phyloP scores from a whole-genome alignment of 805 yeast genomes.

The Zygosaccharomyces lentus region DNA sequence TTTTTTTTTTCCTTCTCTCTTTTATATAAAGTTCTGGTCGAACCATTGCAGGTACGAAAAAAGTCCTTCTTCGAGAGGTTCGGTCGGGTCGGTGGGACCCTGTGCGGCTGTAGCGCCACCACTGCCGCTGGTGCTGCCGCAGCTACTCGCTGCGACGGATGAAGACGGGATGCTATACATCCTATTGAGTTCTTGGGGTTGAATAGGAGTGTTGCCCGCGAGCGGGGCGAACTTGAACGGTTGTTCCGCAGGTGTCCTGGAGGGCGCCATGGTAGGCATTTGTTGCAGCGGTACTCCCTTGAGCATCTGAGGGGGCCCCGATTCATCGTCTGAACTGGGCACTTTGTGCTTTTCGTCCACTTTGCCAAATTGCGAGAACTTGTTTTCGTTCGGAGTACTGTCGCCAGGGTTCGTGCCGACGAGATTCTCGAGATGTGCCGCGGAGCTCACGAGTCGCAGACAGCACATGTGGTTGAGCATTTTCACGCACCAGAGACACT shows the following conservation, averaged over 20 bases:
- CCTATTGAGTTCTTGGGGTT: neutral
- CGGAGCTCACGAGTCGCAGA: constrained; percentile 43
- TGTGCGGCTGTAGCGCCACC: constrained; percentile 1
- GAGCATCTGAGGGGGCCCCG: neutral
- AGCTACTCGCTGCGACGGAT: neutral
- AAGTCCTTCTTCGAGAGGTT: constrained; percentile 29
- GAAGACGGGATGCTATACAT: neutral
- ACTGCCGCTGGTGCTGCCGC: too few species aligned
- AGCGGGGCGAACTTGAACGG: neutral
- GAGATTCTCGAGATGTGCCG: constrained; percentile 32
- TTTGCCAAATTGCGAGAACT: constrained; percentile 45
- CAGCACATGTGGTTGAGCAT: constrained; percentile 49
- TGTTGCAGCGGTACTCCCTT: neutral
- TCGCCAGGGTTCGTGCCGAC: constrained; percentile 54
- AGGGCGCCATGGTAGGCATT: too few species aligned
- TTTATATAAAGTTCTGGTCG: constrained; percentile 37
- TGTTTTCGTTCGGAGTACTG: constrained; percentile 44
- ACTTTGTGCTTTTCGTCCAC: constrained; percentile 27
- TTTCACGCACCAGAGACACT: constrained; percentile 59
- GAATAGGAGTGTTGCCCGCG: neutral
- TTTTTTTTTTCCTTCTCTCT: neutral
- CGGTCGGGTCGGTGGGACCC: constrained; percentile 6
- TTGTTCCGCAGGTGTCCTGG: neutral
- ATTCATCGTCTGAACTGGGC: constrained; percentile 1
- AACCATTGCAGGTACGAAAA: constrained; percentile 51